These are phyloP conservation scores for Pascua sp. DNA, from an alignment of 1,284 basidiomycete species.

Conservation along the genomic window DNA sequence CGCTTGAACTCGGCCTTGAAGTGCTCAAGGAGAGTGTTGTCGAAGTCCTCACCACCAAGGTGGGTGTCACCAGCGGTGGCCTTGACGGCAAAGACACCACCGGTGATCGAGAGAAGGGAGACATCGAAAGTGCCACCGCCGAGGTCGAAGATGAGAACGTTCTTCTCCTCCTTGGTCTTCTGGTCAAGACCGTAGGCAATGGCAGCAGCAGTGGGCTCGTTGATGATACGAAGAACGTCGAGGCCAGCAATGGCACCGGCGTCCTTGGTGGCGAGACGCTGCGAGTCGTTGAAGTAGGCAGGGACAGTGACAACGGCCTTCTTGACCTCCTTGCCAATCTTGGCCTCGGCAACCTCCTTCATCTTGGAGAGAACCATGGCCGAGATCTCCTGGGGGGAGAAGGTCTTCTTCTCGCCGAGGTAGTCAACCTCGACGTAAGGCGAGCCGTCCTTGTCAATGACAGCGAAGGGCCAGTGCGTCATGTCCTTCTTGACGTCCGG, in stretches of 20 bases:
- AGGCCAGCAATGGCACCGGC: slow-evolving; percentile 96
- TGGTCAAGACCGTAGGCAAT: slow-evolving; percentile 97
- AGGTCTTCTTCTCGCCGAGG: slow-evolving; percentile 82
- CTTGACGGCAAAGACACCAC: slow-evolving; percentile 95
- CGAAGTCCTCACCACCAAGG: slow-evolving; percentile 98
- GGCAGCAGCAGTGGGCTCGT: slow-evolving; percentile 97
- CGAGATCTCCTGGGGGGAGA: slow-evolving; percentile 54
- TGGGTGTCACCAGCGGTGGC: slow-evolving; percentile 98
- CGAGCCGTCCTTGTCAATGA: slow-evolving; percentile 76
- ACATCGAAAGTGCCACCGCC: slow-evolving; percentile 99
- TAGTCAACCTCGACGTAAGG: slow-evolving; percentile 86
- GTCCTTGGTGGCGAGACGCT: slow-evolving; percentile 98
- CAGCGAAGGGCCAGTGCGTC: slow-evolving; percentile 92
- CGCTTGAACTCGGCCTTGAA: slow-evolving; percentile 95
- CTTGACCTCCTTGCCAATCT: slow-evolving; percentile 92
- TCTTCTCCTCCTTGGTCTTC: slow-evolving; percentile 79
- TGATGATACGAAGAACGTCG: slow-evolving; percentile 94
- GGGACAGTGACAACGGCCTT: slow-evolving; percentile 98
- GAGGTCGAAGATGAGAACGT: slow-evolving; percentile 97
- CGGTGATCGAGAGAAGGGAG: slow-evolving; percentile 91
- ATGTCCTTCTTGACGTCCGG: slow-evolving; percentile 61
- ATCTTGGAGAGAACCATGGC: slow-evolving; percentile 96
- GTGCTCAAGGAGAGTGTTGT: slow-evolving; percentile 92
- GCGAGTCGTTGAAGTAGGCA: slow-evolving; percentile 98
- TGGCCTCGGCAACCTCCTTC: slow-evolving; percentile 99